A percentile compares a stretch with the other conserved stretches of the same genome.
Conservation (phyloP, 75 land plant genomes). For the Selaginella tamariscina region DNA sequence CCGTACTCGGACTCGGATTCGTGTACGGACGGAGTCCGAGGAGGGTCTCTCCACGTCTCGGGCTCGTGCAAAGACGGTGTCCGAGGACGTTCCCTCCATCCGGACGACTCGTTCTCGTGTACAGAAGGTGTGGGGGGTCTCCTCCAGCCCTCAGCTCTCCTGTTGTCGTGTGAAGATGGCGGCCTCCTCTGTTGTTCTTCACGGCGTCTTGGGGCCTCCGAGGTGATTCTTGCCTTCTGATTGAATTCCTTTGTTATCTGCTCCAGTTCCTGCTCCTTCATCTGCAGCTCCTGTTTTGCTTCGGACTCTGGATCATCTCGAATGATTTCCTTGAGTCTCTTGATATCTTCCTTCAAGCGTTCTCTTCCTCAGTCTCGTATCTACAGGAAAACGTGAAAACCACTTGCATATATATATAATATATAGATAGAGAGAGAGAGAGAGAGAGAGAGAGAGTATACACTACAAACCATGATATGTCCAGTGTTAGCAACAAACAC, state of each 20-base stretch:
- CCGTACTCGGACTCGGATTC: no score
- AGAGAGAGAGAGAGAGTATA: no score
- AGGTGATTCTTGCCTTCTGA: background rate
- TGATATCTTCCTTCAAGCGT: slow-evolving; percentile 19
- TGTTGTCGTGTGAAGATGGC: background rate
- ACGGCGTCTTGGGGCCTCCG: background rate
- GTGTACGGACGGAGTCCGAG: no score
- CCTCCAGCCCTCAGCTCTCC: background rate
- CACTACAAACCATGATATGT: no score
- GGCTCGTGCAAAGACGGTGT: background rate
- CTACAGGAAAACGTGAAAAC: no score
- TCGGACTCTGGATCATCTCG: slow-evolving; percentile 3
- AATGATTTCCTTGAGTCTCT: slow-evolving; percentile 1
- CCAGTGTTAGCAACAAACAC: no score
- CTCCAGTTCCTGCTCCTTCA: slow-evolving; percentile 9
- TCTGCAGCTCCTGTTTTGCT: background rate
- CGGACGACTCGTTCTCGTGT: background rate
- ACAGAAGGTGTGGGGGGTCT: background rate
- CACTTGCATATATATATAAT: no score
- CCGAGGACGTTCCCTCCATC: background rate
- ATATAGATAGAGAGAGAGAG: no score
- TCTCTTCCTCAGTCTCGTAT: slow-evolving; percentile 6
- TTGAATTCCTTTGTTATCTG: background rate
- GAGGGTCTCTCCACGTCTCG: background rate
- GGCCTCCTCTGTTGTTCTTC: background rate